A percentile compares a stretch with the other conserved stretches of the same genome.
Evolutionary conservation across 83 land plant species (phyloP).

Genomic region (Diphasiastrum complanatum): DNA sequence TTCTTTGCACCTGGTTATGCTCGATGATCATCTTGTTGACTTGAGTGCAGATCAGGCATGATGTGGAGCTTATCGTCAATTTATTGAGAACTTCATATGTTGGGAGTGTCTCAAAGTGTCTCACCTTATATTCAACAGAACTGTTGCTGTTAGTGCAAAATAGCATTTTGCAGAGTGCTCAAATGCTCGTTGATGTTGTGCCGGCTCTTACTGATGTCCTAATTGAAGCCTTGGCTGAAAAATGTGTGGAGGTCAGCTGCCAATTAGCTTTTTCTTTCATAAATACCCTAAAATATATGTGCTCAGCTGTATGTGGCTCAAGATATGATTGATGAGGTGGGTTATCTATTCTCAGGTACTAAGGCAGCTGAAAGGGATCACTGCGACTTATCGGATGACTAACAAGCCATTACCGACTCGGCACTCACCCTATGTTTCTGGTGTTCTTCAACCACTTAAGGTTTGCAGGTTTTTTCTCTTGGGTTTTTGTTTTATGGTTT

Average conservation of each 20-base stretch:
- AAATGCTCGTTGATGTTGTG: conserved; percentile 19
- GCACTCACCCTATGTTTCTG: conserved; percentile 15
- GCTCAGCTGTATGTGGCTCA: too few relatives aligned
- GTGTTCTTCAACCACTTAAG: conserved; percentile 21
- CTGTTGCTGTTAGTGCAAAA: conserved; percentile 7
- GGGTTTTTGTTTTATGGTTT: too few relatives aligned
- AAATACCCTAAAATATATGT: too few relatives aligned
- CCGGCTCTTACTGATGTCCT: conserved; percentile 26
- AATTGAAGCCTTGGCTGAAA: conserved; percentile 29
- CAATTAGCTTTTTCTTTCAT: conserved; percentile 5
- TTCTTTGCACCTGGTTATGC: not conserved
- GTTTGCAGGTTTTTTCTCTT: conserved; percentile 8
- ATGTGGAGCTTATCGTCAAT: conserved; percentile 25
- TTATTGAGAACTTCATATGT: conserved; percentile 23
- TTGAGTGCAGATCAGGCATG: conserved; percentile 35
- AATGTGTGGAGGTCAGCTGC: conserved; percentile 33
- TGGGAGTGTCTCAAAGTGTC: conserved; percentile 7
- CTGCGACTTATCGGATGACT: conserved; percentile 24
- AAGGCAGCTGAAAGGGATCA: conserved; percentile 18
- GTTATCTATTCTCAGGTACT: conserved; percentile 11
- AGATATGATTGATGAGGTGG: too few relatives aligned
- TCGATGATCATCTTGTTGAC: not conserved
- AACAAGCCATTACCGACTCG: conserved; percentile 24
- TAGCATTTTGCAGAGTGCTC: conserved; percentile 27
- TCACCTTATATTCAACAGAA: conserved; percentile 14